Percentiles rank a stretch among this genome's conserved stretches.
Conservation (phyloP, 2,329 filamentous ascomycete species). For the Aspergillus pseudoglaucus region DNA sequence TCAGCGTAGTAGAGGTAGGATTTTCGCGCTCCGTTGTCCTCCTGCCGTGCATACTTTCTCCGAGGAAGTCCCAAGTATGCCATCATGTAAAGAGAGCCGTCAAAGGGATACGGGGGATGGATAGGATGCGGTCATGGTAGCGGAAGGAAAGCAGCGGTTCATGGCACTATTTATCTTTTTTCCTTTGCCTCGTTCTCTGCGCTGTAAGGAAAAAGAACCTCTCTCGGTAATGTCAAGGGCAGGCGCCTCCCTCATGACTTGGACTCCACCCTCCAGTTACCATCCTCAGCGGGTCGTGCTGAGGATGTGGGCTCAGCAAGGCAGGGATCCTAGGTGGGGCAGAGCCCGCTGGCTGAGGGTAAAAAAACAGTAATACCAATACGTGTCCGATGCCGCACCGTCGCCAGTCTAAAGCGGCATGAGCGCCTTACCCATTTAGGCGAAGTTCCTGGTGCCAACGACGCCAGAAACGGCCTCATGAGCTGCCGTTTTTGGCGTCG, state of each 20-base stretch:
- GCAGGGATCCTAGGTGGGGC: background rate
- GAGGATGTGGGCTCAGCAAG: background rate
- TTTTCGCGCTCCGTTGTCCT: conserved; percentile 4
- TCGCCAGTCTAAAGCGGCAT: no score
- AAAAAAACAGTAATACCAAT: conserved; percentile 1
- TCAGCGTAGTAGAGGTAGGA: conserved; percentile 10
- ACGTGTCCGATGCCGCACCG: no score
- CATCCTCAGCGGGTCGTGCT: background rate
- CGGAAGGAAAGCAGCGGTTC: background rate
- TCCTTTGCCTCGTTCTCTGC: background rate
- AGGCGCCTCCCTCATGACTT: no score
- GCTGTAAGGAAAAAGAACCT: background rate
- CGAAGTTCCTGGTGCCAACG: no score
- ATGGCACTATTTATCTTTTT: background rate
- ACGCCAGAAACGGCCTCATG: no score
- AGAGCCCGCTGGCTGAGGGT: background rate
- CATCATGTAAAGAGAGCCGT: conserved; percentile 1
- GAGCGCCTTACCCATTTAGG: no score
- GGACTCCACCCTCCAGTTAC: background rate
- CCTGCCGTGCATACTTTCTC: conserved; percentile 4
- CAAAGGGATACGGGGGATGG: background rate
- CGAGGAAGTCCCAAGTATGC: conserved; percentile 8
- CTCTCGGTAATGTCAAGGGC: background rate
- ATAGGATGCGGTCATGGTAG: background rate
- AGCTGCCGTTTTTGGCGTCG: no score